These are phyloP conservation scores for Eucommia ulmoides DNA, from an alignment of 257 asterid species.

Conservation along the genomic window DNA sequence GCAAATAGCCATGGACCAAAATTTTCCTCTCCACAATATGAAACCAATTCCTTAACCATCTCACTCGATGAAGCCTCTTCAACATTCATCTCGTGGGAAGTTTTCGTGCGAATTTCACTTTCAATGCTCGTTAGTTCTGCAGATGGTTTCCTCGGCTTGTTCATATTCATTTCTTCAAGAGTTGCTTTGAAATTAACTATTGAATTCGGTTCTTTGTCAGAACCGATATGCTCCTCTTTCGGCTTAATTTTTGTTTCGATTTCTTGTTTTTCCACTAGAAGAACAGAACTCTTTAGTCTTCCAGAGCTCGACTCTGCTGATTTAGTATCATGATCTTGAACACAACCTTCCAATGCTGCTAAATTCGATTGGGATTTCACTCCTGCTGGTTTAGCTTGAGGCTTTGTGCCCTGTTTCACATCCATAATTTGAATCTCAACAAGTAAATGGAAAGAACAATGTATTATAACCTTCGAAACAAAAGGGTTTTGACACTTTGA, in stretches of 20 bases:
- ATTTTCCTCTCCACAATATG: constrained; percentile 28
- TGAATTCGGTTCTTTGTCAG: constrained; percentile 10
- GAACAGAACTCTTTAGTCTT: constrained; percentile 11
- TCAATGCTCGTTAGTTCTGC: constrained; percentile 16
- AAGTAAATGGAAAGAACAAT: not conserved
- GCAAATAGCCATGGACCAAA: constrained; percentile 62
- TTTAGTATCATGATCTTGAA: constrained; percentile 12
- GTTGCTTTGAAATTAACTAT: constrained; percentile 4
- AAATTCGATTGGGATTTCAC: constrained; percentile 32
- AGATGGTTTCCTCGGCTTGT: constrained; percentile 10
- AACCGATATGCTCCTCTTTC: constrained; percentile 11
- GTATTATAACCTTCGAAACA: too few relatives aligned
- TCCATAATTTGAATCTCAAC: constrained; percentile 12
- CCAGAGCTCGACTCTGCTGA: constrained; percentile 14
- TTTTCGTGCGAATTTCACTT: constrained; percentile 22
- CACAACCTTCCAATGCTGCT: constrained; percentile 23
- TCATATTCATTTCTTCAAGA: constrained; percentile 6
- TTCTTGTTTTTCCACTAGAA: constrained; percentile 12
- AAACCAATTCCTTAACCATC: too few relatives aligned
- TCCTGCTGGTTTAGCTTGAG: constrained; percentile 25
- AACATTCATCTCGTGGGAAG: constrained; percentile 17
- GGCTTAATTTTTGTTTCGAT: constrained; percentile 9
- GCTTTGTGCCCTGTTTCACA: constrained; percentile 38
- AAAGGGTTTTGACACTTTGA: too few relatives aligned
- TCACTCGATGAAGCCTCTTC: constrained; percentile 28